phyloP scores from a whole-genome alignment of 495 filamentous ascomycete species.

The Penicillium paxilli region DNA sequence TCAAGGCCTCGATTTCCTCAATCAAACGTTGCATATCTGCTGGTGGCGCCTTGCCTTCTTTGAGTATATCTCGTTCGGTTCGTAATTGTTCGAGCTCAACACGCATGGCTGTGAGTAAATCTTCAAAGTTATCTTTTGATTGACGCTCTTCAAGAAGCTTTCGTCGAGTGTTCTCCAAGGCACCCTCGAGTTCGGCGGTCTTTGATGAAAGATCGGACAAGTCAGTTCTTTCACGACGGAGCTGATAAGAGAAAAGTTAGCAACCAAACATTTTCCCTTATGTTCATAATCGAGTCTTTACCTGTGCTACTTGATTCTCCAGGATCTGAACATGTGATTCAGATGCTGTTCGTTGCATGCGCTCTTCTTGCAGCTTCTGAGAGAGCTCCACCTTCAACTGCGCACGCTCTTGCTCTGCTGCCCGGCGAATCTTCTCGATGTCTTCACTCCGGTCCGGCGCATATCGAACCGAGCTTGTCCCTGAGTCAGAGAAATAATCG shows the following conservation, averaged over 20 bases:
- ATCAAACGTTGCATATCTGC: slow-evolving; percentile 70
- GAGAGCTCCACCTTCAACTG: slow-evolving; percentile 81
- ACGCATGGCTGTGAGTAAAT: slow-evolving; percentile 79
- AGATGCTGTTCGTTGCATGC: slow-evolving; percentile 66
- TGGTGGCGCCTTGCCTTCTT: slow-evolving; percentile 80
- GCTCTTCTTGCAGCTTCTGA: slow-evolving; percentile 82
- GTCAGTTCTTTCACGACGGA: slow-evolving; percentile 47
- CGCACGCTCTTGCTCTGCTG: slow-evolving; percentile 88
- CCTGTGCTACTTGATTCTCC: slow-evolving; percentile 69
- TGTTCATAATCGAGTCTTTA: slow-evolving; percentile 18
- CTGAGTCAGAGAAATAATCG: slow-evolving; percentile 97
- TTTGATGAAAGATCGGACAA: slow-evolving; percentile 43
- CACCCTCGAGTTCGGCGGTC: slow-evolving; percentile 70
- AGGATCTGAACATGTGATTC: slow-evolving; percentile 81
- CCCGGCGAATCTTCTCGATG: slow-evolving; percentile 76
- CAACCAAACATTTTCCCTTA: background rate
- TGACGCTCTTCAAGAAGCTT: slow-evolving; percentile 82
- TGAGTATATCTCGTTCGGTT: slow-evolving; percentile 88
- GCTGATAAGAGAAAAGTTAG: slow-evolving; percentile 24
- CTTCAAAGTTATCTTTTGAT: slow-evolving; percentile 91
- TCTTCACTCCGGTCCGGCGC: slow-evolving; percentile 70
- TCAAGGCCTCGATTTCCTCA: slow-evolving; percentile 65
- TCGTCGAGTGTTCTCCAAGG: slow-evolving; percentile 77
- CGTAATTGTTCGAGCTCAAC: slow-evolving; percentile 77
- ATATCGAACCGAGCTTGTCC: slow-evolving; percentile 80